Evolutionary conservation across 1,284 basidiomycete species (phyloP), one percentile per base, ranked within the genome.

Genomic region (Sporisorium reilianum): DNA sequence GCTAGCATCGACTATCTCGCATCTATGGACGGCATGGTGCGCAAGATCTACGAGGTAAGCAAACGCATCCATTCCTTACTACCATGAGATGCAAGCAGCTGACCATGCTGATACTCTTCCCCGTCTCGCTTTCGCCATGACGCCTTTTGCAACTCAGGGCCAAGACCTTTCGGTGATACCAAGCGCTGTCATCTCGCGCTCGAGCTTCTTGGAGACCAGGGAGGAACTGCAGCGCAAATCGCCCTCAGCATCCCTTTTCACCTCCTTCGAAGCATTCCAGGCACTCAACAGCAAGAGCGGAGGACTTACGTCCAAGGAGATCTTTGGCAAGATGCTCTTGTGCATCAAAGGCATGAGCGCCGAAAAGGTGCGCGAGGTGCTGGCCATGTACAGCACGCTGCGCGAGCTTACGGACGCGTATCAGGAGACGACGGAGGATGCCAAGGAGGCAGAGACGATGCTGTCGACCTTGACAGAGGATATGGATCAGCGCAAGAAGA

Each of bases 1-100:
- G 88, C 88, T 30, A 88, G 88, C 5, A 86, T 88, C 68, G 86
- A 87, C 54, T 89, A 87, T 63, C 84, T 89, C 20, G 84, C 84
- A 2, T 85, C 83, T 16, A 85, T 88, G 83, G 87, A 87, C 18
- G 77, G 83, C 22, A 85, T 87, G 18, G 86, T 89, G 57, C 66
- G 77, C 16, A 78, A 84, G 18, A 64, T 85, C 2, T 85, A 87
- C 67, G 57, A 82, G 38, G 38, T 41, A 41, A n/a, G n/a, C 9
- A 20, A 1, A 2, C n/a, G n/a, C 18, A 16, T 38, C 14, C 36
- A 10, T 8, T 12, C 34, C 6, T 41, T n/a, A n/a, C 38, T 7
- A 41, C 7, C 1, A 20, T 20, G n/a, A 41, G 9, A 3, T 20
- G 38, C 38, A n/a, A 41, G n/a, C 9, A 20, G 38, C n/a, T 41